Conservation (phyloP, 352 stramenopile genomes). For the Pythium rhizo-oryzae region DNA sequence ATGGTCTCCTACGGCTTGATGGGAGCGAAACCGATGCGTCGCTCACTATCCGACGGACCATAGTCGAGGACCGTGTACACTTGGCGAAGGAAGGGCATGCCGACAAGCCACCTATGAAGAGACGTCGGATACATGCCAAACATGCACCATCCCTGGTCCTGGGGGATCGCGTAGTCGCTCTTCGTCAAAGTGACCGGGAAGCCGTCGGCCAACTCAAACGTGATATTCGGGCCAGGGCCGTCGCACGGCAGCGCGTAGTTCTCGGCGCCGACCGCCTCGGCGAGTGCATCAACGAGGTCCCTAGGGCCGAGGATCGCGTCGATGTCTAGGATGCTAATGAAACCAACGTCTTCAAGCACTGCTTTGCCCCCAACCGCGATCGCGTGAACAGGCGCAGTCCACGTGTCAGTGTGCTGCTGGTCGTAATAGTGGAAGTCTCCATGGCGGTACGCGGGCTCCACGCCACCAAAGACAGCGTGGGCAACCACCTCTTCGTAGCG, state of each 20-base stretch:
- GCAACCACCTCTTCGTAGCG: neutral
- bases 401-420: neutral
- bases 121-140: neutral
- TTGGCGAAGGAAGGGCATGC: constrained; percentile 1
- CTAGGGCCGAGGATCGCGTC: neutral
- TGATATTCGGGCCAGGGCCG: constrained; percentile 11
- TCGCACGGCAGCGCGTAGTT: constrained; percentile 11
- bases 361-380: constrained; percentile 6
- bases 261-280: constrained; percentile 1
- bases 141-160: neutral
- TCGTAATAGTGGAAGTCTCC: constrained; percentile 10
- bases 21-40: constrained; percentile 14
- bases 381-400: neutral
- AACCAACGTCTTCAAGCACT: neutral
- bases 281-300: neutral
- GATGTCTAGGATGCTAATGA: neutral
- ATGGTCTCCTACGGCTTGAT: neutral
- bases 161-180: constrained; percentile 7
- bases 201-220: neutral
- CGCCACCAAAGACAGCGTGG: constrained; percentile 13
- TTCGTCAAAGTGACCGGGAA: constrained; percentile 21
- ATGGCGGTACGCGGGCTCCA: neutral
- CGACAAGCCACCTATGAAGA: constrained; percentile 4
- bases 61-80: constrained; percentile 27
- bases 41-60: neutral